A percentile compares a stretch with the other conserved stretches of the same genome.
Conservation (phyloP, 192 early-diverging fungal species). For the Oehlia diaphana region DNA sequence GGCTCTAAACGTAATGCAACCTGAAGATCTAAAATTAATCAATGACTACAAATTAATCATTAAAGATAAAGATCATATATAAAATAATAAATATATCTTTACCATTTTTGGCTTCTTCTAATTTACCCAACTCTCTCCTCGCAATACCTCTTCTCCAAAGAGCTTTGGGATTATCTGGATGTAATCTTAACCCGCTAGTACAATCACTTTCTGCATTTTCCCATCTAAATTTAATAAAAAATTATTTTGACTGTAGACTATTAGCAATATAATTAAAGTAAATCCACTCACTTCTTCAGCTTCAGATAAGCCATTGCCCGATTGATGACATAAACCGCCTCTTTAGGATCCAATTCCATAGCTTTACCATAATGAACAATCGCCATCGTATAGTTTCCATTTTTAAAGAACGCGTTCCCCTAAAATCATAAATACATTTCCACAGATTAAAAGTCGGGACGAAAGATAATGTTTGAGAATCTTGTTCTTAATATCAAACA, state of each 20-base stretch:
- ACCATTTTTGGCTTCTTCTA: conserved; percentile 58
- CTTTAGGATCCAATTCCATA: conserved; percentile 61
- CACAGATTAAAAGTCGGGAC: conserved; percentile 5
- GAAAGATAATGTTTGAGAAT: background rate
- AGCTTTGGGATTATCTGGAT: conserved; percentile 77
- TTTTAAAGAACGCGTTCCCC: conserved; percentile 65
- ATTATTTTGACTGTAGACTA: background rate
- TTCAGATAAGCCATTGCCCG: conserved; percentile 85
- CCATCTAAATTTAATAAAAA: conserved; percentile 41
- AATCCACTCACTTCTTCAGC: conserved; percentile 50
- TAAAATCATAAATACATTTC: conserved; percentile 38
- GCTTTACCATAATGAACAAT: conserved; percentile 63
- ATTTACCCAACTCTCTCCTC: conserved; percentile 47
- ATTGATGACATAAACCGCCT: conserved; percentile 65
- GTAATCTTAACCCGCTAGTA: conserved; percentile 53
- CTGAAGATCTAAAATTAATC: conserved; percentile 58
- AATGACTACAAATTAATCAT: background rate
- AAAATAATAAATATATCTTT: background rate
- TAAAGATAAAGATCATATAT: conserved; percentile 15
- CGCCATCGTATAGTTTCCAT: conserved; percentile 57
- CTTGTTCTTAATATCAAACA: background rate
- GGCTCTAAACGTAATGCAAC: conserved; percentile 67
- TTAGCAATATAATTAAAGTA: background rate
- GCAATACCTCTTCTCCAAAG: conserved; percentile 76
- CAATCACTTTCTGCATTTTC: conserved; percentile 69